Percentiles rank a stretch among this genome's conserved stretches.
These are phyloP conservation scores for Polygonum maritimum DNA, from an alignment of 148 eudicot species.

Conservation along the genomic window DNA sequence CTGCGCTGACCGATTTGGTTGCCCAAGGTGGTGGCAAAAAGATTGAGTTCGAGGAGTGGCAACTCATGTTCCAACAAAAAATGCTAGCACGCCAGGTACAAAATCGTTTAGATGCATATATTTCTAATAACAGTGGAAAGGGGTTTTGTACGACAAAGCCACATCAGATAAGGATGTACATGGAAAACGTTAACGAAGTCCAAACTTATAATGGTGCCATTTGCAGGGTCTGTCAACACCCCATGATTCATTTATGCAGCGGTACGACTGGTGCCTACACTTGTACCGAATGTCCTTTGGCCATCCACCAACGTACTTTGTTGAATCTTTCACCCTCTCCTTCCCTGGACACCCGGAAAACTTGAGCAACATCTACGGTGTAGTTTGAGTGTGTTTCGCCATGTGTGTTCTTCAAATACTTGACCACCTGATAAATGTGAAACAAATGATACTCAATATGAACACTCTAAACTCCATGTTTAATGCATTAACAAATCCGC, in stretches of 20 bases:
- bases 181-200: too few species aligned
- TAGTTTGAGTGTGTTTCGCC: constrained; percentile 84
- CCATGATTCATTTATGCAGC: background rate
- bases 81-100: too few species aligned
- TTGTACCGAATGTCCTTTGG: background rate
- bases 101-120: too few species aligned
- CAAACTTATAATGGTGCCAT: too few species aligned
- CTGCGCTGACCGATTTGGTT: too few species aligned
- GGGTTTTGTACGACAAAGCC: too few species aligned
- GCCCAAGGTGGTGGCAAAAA: too few species aligned
- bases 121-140: too few species aligned
- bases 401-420: constrained; percentile 79
- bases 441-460: background rate
- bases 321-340: constrained; percentile 62
- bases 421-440: constrained; percentile 42
- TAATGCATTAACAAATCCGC: background rate
- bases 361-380: constrained; percentile 64
- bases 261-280: background rate
- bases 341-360: constrained; percentile 73
- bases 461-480: background rate
- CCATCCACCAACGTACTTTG: constrained; percentile 35
- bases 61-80: too few species aligned
- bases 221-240: background rate
- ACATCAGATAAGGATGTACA: background rate
- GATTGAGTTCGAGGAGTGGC: too few species aligned